Evolutionary conservation across 768 basidiomycete species (phyloP).

Genomic region (Auriscalpium vulgare): DNA sequence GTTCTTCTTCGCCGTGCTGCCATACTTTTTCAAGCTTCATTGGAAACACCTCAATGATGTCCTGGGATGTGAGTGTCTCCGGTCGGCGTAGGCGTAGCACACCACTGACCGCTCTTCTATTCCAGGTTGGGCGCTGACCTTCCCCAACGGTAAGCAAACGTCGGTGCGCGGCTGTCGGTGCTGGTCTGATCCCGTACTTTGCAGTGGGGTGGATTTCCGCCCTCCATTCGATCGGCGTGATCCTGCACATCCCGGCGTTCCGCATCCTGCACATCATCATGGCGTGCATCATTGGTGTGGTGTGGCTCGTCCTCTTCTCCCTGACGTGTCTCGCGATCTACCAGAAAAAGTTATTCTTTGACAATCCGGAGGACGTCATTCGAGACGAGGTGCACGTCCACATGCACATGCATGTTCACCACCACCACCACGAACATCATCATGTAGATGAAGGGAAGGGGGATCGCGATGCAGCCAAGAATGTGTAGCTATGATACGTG

Average conservation of each 20-base stretch:
- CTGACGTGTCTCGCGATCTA: conserved; percentile 34
- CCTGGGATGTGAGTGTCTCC: conserved; percentile 31
- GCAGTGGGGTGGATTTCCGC: conserved; percentile 38
- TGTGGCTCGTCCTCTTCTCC: conserved; percentile 34
- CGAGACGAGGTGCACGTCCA: conserved; percentile 21
- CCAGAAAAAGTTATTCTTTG: conserved; percentile 36
- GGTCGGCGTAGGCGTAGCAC: not conserved
- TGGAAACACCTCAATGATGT: conserved; percentile 35
- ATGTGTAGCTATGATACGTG: too few relatives aligned
- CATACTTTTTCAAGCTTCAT: conserved; percentile 43
- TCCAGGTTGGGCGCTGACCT: conserved; percentile 38
- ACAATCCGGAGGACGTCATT: conserved; percentile 35
- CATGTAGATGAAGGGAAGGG: too few relatives aligned
- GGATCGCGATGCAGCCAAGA: too few relatives aligned
- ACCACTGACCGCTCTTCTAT: not conserved
- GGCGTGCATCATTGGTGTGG: conserved; percentile 30
- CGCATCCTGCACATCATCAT: conserved; percentile 32
- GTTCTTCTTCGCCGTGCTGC: conserved; percentile 35
- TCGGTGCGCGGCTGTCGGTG: not conserved
- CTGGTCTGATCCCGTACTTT: not conserved
- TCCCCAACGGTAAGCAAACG: conserved; percentile 27
- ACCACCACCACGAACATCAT: too few relatives aligned
- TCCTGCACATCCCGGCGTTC: conserved; percentile 33
- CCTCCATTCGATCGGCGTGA: conserved; percentile 32
- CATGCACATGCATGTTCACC: too few relatives aligned